Conservation (phyloP, 2,329 filamentous ascomycete species). For the Aureobasidium sp. region DNA sequence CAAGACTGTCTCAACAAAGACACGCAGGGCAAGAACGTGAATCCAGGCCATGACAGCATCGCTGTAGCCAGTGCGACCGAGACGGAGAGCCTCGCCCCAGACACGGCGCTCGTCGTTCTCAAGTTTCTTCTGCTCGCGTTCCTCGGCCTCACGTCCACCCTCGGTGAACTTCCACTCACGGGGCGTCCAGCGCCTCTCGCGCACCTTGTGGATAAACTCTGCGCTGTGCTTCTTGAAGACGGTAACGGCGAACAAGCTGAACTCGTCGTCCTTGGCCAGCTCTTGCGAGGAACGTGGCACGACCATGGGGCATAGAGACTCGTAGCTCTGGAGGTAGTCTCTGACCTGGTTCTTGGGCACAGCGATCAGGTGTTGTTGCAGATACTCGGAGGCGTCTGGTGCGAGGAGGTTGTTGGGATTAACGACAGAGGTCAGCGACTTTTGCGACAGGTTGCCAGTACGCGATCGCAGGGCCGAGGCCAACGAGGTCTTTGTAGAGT, state of each 20-base stretch:
- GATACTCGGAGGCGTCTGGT: constrained; percentile 79
- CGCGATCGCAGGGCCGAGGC: constrained; percentile 77
- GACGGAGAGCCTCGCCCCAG: constrained; percentile 81
- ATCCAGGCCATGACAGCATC: constrained; percentile 96
- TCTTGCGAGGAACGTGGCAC: constrained; percentile 80
- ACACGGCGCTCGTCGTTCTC: constrained; percentile 81
- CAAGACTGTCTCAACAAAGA: constrained; percentile 97
- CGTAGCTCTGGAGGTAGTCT: constrained; percentile 84
- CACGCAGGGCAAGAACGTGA: constrained; percentile 80
- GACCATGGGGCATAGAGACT: constrained; percentile 78
- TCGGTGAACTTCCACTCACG: constrained; percentile 90
- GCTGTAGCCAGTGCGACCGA: constrained; percentile 88
- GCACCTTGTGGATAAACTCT: constrained; percentile 86
- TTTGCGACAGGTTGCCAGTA: constrained; percentile 89
- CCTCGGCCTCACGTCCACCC: constrained; percentile 82
- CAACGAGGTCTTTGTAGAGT: constrained; percentile 78
- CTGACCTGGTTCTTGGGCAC: constrained; percentile 74
- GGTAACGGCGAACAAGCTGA: constrained; percentile 78
- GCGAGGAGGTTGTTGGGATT: constrained; percentile 66
- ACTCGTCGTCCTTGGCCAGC: constrained; percentile 82
- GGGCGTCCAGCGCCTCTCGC: constrained; percentile 91
- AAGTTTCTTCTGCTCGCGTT: constrained; percentile 75
- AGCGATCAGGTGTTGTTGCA: constrained; percentile 90
- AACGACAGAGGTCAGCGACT: constrained; percentile 84
- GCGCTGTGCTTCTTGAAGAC: constrained; percentile 84